Evolutionary conservation across 2,329 filamentous ascomycete genomes (phyloP).

Genomic region (Colletotrichum noveboracense): DNA sequence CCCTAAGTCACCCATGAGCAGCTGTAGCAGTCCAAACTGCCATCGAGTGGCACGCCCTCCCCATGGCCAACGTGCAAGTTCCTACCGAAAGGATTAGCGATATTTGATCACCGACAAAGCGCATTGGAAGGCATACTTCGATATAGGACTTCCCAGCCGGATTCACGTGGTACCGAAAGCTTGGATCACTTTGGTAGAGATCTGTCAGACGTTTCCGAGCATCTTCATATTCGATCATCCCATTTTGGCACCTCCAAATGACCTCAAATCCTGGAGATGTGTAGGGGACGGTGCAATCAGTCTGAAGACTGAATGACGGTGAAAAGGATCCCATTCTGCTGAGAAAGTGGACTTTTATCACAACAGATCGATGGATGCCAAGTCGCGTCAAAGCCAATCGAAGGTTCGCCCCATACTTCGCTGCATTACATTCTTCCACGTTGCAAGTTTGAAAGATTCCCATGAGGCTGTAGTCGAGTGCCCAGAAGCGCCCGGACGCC

Average conservation of each 20-base stretch:
- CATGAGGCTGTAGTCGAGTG: not conserved
- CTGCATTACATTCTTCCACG: not conserved
- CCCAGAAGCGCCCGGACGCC: not conserved
- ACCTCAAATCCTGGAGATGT: constrained; percentile 5
- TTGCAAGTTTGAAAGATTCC: not conserved
- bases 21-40: not conserved
- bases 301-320: not conserved
- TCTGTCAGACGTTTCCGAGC: not conserved
- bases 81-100: fast-evolving
- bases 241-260: not conserved
- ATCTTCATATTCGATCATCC: not conserved
- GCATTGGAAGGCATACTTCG: not conserved
- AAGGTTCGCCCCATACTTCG: not conserved
- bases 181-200: not conserved
- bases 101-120: too few relatives aligned
- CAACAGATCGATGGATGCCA: not conserved
- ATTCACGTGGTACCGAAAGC: not conserved
- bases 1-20: not conserved
- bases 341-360: not conserved
- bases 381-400: not conserved
- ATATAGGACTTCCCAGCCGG: not conserved
- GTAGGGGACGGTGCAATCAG: not conserved
- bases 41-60: fast-evolving
- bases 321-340: not conserved
- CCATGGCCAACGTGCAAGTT: not conserved